These are phyloP conservation scores for Aurantiochytrium sp. DNA, from an alignment of 108 stramenopile species.

Conservation along the genomic window DNA sequence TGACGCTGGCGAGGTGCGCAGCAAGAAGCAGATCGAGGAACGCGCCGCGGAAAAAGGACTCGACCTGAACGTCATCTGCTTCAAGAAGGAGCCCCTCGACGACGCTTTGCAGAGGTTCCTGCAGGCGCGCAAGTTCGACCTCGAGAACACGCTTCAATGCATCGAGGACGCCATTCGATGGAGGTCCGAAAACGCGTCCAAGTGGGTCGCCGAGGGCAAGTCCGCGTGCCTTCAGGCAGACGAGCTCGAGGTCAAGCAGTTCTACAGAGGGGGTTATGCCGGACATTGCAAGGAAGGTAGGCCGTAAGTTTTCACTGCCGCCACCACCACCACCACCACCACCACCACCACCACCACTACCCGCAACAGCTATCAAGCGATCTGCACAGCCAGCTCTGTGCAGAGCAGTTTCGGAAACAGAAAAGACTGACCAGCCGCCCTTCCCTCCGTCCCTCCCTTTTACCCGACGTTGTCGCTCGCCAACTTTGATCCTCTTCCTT, in stretches of 20 bases:
- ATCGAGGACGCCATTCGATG: not conserved
- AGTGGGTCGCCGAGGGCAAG: not conserved
- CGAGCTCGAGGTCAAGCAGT: not conserved
- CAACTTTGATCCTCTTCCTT: too few relatives aligned
- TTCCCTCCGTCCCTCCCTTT: too few relatives aligned
- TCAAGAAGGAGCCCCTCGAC: slow-evolving; percentile 4
- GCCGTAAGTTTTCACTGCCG: not conserved
- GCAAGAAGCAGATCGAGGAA: not conserved
- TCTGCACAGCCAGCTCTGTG: too few relatives aligned
- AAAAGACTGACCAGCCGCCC: too few relatives aligned
- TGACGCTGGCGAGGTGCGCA: not conserved
- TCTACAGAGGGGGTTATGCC: not conserved
- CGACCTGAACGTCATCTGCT: not conserved
- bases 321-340: too few relatives aligned
- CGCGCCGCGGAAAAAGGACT: not conserved
- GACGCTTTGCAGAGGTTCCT: not conserved
- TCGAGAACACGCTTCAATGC: not conserved
- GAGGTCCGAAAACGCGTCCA: not conserved
- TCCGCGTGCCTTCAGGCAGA: not conserved
- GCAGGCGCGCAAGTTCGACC: slow-evolving; percentile 23
- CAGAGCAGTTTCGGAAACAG: too few relatives aligned
- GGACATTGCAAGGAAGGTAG: not conserved
- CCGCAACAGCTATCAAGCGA: too few relatives aligned
- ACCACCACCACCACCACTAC: too few relatives aligned
- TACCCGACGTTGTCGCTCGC: too few relatives aligned